These are phyloP conservation scores for Globisporangium takayamanum DNA, from an alignment of 352 stramenopile species.

Conservation along the genomic window DNA sequence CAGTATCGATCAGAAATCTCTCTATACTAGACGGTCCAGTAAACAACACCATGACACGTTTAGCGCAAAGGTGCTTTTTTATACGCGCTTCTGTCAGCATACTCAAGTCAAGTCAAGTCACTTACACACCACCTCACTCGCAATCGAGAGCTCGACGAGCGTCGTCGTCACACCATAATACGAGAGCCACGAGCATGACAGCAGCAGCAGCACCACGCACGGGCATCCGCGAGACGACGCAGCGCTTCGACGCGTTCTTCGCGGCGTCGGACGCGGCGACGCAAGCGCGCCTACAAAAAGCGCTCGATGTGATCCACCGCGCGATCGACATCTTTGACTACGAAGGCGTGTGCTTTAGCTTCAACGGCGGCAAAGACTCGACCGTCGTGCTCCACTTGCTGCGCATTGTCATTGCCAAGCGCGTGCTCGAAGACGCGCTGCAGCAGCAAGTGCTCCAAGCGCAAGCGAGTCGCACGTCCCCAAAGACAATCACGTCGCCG, in stretches of 20 bases:
- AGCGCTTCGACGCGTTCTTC: conserved; percentile 64
- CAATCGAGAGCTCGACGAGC: no score
- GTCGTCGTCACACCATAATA: no score
- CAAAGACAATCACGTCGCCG: conserved; percentile 51
- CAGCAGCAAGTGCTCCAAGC: conserved; percentile 3
- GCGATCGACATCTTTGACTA: conserved; percentile 77
- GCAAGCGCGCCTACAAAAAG: conserved; percentile 49
- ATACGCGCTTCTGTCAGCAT: no score
- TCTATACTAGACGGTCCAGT: no score
- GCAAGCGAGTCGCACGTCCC: conserved; percentile 24
- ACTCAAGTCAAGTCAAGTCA: no score
- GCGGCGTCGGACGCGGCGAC: conserved; percentile 32
- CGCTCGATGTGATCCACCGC: conserved; percentile 68
- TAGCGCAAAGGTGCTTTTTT: no score
- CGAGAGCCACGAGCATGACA: no score
- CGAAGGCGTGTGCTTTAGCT: conserved; percentile 81
- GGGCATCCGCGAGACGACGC: conserved; percentile 19
- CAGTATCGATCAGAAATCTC: no score
- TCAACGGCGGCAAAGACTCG: conserved; percentile 92
- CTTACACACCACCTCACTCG: no score
- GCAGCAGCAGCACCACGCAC: not conserved
- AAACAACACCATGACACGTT: no score
- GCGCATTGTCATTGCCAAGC: conserved; percentile 72
- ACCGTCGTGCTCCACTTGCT: conserved; percentile 89
- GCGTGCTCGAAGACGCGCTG: conserved; percentile 1